Evolutionary conservation across 1,284 basidiomycete genomes (phyloP), one percentile per base, ranked within the genome.

Genomic region (Papiliotrema terrestris): DNA sequence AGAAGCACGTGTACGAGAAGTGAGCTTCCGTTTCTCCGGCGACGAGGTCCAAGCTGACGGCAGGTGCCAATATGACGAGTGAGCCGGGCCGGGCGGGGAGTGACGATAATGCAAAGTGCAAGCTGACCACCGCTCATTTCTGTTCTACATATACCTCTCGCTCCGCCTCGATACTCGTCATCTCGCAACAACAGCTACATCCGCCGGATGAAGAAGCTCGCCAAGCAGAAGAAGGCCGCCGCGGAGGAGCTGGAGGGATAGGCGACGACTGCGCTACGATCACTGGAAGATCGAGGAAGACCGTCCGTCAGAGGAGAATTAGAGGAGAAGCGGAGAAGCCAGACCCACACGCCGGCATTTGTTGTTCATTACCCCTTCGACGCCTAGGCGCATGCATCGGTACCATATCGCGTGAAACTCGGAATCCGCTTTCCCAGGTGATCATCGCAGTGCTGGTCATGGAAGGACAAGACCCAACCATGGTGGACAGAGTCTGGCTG

Each of bases 61-160:
- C 15, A 92, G 89, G 78, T 91, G 89, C 73, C 89, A 92, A 76
- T 91, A 91, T 73, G 88, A 91, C 65, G 89, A 92, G 89, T 91
- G 74, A 76, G 88, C 20, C 17, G 15, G 4, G 17, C 46, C 25
- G 36, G 36, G 17, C 17, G 9, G 15, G 26, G 49, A 36, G 8
- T 13, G 25, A 45, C 25, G 23, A 2, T 17, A 15, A 19, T 26
- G 14, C 46, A 29, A 29, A 15, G 22, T 36, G 11, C 11, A 41
- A 17, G 37, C 26, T 44, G 29, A 35, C n/a, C 39, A 41, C 8
- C 20, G 26, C 45, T 9, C 36, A 48, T 37, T 32, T 32, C 37
- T 35, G 45, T 17, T 19, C 23, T 29, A 22, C 23, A 46, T 46
- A 17, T 17, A 38, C 36, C 36, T 36, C 50, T 32, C 29, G 29